phyloP scores from a whole-genome alignment of 495 filamentous ascomycete genomes.

The Aspergillus homomorphus region DNA sequence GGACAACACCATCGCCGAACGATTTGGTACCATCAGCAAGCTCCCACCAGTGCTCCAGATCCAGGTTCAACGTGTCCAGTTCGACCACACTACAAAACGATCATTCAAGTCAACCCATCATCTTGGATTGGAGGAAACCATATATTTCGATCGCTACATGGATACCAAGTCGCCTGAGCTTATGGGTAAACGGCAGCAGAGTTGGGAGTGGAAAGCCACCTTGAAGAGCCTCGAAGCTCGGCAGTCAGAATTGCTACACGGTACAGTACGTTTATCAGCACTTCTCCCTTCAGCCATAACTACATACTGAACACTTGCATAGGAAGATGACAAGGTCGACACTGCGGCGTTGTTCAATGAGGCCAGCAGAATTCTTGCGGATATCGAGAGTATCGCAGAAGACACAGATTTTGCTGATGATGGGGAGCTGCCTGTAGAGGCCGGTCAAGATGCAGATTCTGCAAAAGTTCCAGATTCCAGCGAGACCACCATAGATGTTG shows the following conservation, averaged over 20 bases:
- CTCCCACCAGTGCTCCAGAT: slow-evolving; percentile 86
- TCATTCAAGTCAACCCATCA: slow-evolving; percentile 77
- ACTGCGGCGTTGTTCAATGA: slow-evolving; percentile 31
- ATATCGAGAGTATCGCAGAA: slow-evolving; percentile 26
- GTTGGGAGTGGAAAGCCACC: slow-evolving; percentile 71
- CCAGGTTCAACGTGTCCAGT: slow-evolving; percentile 77
- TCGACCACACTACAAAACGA: slow-evolving; percentile 54
- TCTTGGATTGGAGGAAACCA: slow-evolving; percentile 66
- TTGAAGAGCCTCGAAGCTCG: slow-evolving; percentile 54
- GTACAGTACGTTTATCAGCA: slow-evolving; percentile 34
- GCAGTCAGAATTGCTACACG: slow-evolving; percentile 43
- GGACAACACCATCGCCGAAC: slow-evolving; percentile 57
- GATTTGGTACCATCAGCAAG: slow-evolving; percentile 71
- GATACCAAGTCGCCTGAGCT: slow-evolving; percentile 59
- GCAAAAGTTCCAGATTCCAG: slow-evolving; percentile 12
- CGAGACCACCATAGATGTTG: slow-evolving; percentile 29
- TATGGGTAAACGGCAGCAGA: slow-evolving; percentile 57
- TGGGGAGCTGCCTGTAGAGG: neutral
- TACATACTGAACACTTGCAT: slow-evolving; percentile 2
- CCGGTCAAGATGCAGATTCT: neutral
- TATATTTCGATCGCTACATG: slow-evolving; percentile 90
- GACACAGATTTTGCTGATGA: slow-evolving; percentile 25
- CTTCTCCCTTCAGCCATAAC: neutral
- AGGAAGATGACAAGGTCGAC: slow-evolving; percentile 37
- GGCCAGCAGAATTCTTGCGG: slow-evolving; percentile 30